phyloP scores from a whole-genome alignment of 805 yeast genomes.

The Hermanozyma aechmeae region DNA sequence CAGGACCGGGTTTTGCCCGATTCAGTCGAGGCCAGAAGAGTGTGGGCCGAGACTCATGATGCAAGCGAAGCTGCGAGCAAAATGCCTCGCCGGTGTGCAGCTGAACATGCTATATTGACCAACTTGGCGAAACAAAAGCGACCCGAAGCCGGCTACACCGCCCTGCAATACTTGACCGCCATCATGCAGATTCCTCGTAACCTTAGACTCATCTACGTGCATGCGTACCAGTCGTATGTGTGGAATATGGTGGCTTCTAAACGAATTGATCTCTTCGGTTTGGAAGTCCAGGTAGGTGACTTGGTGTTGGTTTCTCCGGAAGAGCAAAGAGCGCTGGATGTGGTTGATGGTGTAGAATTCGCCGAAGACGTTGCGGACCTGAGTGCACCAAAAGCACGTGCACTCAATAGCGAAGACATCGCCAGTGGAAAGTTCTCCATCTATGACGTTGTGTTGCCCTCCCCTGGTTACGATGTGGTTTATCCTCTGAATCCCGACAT shows the following conservation, averaged over 20 bases:
- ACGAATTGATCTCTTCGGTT: slow-evolving; percentile 64
- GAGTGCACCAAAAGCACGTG: slow-evolving; percentile 55
- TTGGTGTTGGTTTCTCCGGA: slow-evolving; percentile 50
- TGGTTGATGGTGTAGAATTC: slow-evolving; percentile 39
- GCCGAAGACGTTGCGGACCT: slow-evolving; percentile 63
- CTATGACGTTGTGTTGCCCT: slow-evolving; percentile 84
- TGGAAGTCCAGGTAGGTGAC: slow-evolving; percentile 70
- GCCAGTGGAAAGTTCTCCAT: slow-evolving; percentile 50
- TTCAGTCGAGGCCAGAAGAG: slow-evolving; percentile 69
- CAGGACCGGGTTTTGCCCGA: slow-evolving; percentile 81
- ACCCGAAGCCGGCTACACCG: slow-evolving; percentile 33
- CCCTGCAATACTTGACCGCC: slow-evolving; percentile 62
- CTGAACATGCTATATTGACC: slow-evolving; percentile 68
- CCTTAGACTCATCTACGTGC: slow-evolving; percentile 89
- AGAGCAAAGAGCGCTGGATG: slow-evolving; percentile 4
- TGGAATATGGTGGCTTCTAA: slow-evolving; percentile 86
- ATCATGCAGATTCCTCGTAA: slow-evolving; percentile 88
- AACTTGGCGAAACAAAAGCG: slow-evolving; percentile 45
- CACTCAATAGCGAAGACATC: slow-evolving; percentile 68
- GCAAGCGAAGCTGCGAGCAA: slow-evolving; percentile 53
- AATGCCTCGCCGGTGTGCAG: slow-evolving; percentile 86
- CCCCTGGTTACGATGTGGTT: slow-evolving; percentile 89
- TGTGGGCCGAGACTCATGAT: slow-evolving; percentile 70
- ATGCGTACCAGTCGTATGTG: slow-evolving; percentile 92
- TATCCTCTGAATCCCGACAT: slow-evolving; percentile 68